A percentile compares a stretch with the other conserved stretches of the same genome.
phyloP scores from a whole-genome alignment of 169 alveolate genomes.

The Babesia bigemina region DNA sequence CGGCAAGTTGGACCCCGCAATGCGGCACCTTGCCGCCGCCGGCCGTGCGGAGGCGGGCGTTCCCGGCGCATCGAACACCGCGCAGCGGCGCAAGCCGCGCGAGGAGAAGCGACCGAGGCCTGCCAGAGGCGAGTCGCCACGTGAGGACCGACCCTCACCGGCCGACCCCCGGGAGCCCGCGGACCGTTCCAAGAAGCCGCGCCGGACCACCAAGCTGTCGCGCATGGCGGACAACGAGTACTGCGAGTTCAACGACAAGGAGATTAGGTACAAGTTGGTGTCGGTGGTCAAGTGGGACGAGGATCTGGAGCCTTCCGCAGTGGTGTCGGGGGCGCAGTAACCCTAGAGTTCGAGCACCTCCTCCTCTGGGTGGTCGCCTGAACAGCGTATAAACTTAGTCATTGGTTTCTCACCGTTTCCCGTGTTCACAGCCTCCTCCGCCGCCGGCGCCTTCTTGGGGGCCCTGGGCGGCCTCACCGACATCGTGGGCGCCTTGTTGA shows the following conservation, averaged over 20 bases:
- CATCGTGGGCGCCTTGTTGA: background rate
- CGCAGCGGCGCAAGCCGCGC: background rate
- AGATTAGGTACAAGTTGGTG: slow-evolving; percentile 35
- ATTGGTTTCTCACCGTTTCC: background rate
- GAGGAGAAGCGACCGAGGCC: slow-evolving; percentile 1
- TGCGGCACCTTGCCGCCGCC: background rate
- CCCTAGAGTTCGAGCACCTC: slow-evolving; percentile 31
- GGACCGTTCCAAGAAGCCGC: slow-evolving; percentile 16
- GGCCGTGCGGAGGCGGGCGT: background rate
- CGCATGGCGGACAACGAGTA: slow-evolving; percentile 44
- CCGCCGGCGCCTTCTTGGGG: background rate
- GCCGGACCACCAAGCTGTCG: slow-evolving; percentile 1
- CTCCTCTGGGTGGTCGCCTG: slow-evolving; percentile 4
- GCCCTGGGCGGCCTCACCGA: background rate
- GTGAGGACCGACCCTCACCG: background rate
- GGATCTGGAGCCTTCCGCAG: slow-evolving; percentile 38
- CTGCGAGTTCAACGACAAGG: slow-evolving; percentile 60
- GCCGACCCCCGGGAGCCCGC: background rate
- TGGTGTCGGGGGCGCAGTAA: background rate
- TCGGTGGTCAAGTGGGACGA: slow-evolving; percentile 67
- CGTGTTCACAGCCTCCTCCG: background rate
- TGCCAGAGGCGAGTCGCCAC: background rate
- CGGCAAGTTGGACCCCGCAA: background rate
- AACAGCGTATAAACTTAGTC: background rate
- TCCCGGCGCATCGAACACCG: background rate